These are phyloP conservation scores for Caloboletus firmus DNA, from an alignment of 1,284 basidiomycete species.

Conservation along the genomic window DNA sequence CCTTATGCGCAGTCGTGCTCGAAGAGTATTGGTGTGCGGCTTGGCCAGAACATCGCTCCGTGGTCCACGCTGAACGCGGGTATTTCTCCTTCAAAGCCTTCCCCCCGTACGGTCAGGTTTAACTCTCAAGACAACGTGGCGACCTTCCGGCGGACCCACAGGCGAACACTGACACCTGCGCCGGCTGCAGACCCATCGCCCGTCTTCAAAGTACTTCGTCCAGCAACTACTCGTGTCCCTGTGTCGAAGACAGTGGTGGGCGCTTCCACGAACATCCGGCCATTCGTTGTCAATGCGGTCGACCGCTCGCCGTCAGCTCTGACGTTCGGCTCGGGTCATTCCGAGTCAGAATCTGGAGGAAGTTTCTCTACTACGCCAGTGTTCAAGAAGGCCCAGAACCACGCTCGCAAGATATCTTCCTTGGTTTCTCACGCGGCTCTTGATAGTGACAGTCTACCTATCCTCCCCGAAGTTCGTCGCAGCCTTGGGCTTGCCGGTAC, in stretches of 20 bases:
- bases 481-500: slow-evolving; percentile 64
- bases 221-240: slow-evolving; percentile 39
- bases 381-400: slow-evolving; percentile 45
- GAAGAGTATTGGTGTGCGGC: slow-evolving; percentile 25
- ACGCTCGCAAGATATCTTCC: slow-evolving; percentile 40
- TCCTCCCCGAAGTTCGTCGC: slow-evolving; percentile 51
- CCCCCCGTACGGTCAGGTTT: slow-evolving; percentile 17
- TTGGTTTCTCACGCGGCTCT: slow-evolving; percentile 26
- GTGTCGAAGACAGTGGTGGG: slow-evolving; percentile 14
- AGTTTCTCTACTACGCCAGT: slow-evolving; percentile 44
- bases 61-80: slow-evolving; percentile 54
- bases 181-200: slow-evolving; percentile 50
- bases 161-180: slow-evolving; percentile 53
- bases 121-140: slow-evolving; percentile 13
- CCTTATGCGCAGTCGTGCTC: slow-evolving; percentile 56
- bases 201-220: slow-evolving; percentile 59
- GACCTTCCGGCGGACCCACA: slow-evolving; percentile 44
- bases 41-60: slow-evolving; percentile 64
- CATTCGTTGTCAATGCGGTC: slow-evolving; percentile 7
- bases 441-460: slow-evolving; percentile 35
- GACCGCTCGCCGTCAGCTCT: slow-evolving; percentile 42
- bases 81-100: slow-evolving; percentile 46
- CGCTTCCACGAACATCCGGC: slow-evolving; percentile 10
- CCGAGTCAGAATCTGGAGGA: slow-evolving; percentile 33
- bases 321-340: slow-evolving; percentile 52